Evolutionary conservation across 2,329 filamentous ascomycete species (phyloP).

Genomic region (Cytospora paraplurivora): DNA sequence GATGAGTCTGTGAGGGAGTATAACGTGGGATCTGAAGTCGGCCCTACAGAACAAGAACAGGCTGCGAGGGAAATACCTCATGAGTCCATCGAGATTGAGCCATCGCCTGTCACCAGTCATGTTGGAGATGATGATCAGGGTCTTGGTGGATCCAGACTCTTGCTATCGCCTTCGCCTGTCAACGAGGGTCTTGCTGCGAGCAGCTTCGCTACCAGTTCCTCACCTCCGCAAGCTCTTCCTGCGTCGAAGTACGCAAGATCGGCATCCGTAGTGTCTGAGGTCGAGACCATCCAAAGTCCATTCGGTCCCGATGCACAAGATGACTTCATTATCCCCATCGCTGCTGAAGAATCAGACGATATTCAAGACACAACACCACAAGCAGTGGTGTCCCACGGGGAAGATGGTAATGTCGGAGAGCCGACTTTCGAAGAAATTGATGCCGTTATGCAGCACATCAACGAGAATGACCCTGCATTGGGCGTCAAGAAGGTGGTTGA

Average conservation of each 20-base stretch:
- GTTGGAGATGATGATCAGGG: slow-evolving; percentile 1
- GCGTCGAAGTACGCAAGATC: slow-evolving; percentile 51
- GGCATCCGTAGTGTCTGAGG: slow-evolving; percentile 38
- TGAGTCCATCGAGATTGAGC: slow-evolving; percentile 37
- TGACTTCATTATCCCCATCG: slow-evolving; percentile 29
- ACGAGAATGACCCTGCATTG: slow-evolving; percentile 70
- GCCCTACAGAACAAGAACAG: slow-evolving; percentile 14
- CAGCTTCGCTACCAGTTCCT: slow-evolving; percentile 39
- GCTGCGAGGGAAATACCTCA: slow-evolving; percentile 29
- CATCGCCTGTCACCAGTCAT: slow-evolving; percentile 26
- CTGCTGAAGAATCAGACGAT: slow-evolving; percentile 38
- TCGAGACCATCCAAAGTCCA: slow-evolving; percentile 16
- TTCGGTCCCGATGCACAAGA: slow-evolving; percentile 26
- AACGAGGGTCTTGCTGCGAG: slow-evolving; percentile 36
- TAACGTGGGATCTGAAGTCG: slow-evolving; percentile 16
- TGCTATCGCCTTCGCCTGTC: slow-evolving; percentile 30
- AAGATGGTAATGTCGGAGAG: slow-evolving; percentile 31
- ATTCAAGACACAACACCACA: slow-evolving; percentile 36
- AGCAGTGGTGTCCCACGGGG: slow-evolving; percentile 33
- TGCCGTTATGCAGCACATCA: slow-evolving; percentile 85
- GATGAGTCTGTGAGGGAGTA: slow-evolving; percentile 20
- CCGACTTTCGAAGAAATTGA: slow-evolving; percentile 83
- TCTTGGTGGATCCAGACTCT: slow-evolving; percentile 16
- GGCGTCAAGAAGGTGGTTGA: slow-evolving; percentile 67
- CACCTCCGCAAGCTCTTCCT: slow-evolving; percentile 43